These are phyloP conservation scores for Fraxinus ornus DNA, from an alignment of 305 asterid species.

Conservation along the genomic window DNA sequence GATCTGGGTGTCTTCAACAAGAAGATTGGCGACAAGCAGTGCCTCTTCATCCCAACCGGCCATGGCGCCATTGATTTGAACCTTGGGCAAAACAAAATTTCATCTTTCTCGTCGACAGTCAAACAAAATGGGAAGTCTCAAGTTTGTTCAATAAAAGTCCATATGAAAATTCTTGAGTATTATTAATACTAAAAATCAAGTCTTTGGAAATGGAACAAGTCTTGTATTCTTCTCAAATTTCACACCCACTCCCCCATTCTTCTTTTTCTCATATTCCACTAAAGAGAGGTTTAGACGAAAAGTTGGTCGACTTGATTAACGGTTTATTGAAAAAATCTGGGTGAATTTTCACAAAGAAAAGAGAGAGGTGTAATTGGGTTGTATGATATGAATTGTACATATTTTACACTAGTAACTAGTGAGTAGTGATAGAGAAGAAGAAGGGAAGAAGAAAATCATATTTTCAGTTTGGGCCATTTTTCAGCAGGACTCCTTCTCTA, in stretches of 20 bases:
- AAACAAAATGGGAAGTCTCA: neutral
- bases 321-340: neutral
- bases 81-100: constrained; percentile 67
- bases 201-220: too few relatives aligned
- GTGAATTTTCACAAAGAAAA: neutral
- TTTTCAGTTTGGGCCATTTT: too few relatives aligned
- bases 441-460: too few relatives aligned
- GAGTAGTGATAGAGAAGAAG: too few relatives aligned
- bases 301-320: too few relatives aligned
- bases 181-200: neutral
- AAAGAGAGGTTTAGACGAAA: too few relatives aligned
- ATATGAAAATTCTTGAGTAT: too few relatives aligned
- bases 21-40: constrained; percentile 54
- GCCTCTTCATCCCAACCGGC: constrained; percentile 99
- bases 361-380: neutral
- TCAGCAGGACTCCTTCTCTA: constrained; percentile 45
- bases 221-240: too few relatives aligned
- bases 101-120: constrained; percentile 11
- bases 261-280: too few relatives aligned
- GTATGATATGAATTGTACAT: neutral
- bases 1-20: constrained; percentile 82
- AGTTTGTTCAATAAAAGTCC: neutral
- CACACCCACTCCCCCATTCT: too few relatives aligned
- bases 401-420: neutral
- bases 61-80: constrained; percentile 89